phyloP scores from a whole-genome alignment of 768 basidiomycete species.

The Mycena alexandri region DNA sequence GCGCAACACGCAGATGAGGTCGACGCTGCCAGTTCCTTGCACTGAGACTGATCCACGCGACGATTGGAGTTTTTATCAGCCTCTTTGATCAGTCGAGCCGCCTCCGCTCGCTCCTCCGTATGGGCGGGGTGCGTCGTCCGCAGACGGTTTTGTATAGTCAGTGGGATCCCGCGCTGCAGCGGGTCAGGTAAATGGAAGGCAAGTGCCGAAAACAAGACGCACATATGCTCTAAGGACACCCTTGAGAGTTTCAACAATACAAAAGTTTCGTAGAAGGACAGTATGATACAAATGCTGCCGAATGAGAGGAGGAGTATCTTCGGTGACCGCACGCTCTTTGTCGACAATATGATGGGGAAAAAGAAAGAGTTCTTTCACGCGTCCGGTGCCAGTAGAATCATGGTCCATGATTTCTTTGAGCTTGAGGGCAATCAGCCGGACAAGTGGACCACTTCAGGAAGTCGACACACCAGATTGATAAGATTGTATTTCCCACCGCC shows the following conservation, averaged over 20 bases:
- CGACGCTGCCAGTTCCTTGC: constrained; percentile 2
- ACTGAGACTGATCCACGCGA: neutral
- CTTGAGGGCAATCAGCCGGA: neutral
- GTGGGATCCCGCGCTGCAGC: too few relatives aligned
- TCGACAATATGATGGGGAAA: constrained; percentile 5
- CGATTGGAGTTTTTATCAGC: neutral
- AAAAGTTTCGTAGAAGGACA: neutral
- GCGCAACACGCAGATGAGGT: neutral
- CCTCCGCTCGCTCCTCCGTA: too few relatives aligned
- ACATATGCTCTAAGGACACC: constrained; percentile 17
- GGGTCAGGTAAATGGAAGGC: too few relatives aligned
- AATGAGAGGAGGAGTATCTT: neutral
- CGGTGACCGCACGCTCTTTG: neutral
- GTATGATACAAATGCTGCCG: neutral
- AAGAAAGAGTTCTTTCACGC: constrained; percentile 14
- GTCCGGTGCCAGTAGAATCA: constrained; percentile 16
- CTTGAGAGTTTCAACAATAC: constrained; percentile 1
- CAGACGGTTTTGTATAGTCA: too few relatives aligned
- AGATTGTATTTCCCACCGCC: constrained; percentile 26
- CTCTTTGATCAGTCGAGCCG: neutral
- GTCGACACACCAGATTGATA: constrained; percentile 7
- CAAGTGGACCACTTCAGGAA: too few relatives aligned
- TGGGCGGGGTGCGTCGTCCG: too few relatives aligned
- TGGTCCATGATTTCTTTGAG: neutral
- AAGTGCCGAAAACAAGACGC: neutral